These are phyloP conservation scores for Datura wrightii DNA, from an alignment of 257 asterid species.

Conservation along the genomic window DNA sequence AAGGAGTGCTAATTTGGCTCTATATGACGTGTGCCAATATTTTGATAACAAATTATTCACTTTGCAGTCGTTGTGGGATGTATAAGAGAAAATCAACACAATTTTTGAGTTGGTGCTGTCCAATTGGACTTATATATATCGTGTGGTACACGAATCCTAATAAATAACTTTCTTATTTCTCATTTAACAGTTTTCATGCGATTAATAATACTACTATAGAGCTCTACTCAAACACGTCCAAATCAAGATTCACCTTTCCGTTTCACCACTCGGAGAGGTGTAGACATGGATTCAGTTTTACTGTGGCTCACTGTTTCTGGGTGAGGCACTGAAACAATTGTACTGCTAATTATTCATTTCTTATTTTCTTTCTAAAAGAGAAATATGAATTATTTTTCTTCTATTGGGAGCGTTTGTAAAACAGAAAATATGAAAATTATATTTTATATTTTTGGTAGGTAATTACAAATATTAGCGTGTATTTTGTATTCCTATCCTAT, in stretches of 20 bases:
- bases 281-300: too few species aligned
- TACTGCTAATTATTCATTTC: too few species aligned
- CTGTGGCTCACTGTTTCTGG: too few species aligned
- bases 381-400: too few species aligned
- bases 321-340: too few species aligned
- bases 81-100: background rate
- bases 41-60: conserved; percentile 8
- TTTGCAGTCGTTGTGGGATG: background rate
- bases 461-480: background rate
- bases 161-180: background rate
- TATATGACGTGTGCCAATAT: conserved; percentile 9
- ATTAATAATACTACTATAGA: too few species aligned
- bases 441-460: too few species aligned
- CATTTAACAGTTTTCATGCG: background rate
- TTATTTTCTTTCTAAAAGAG: too few species aligned
- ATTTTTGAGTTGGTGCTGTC: conserved; percentile 21
- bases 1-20: background rate
- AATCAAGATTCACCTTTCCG: too few species aligned
- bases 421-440: background rate
- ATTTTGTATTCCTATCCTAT: background rate
- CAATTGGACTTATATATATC: background rate
- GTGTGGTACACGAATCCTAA: conserved; percentile 3
- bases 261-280: too few species aligned
- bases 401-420: too few species aligned
- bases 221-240: too few species aligned